Conservation (phyloP, 805 yeast genomes). For the Candida pseudofarinosa region DNA sequence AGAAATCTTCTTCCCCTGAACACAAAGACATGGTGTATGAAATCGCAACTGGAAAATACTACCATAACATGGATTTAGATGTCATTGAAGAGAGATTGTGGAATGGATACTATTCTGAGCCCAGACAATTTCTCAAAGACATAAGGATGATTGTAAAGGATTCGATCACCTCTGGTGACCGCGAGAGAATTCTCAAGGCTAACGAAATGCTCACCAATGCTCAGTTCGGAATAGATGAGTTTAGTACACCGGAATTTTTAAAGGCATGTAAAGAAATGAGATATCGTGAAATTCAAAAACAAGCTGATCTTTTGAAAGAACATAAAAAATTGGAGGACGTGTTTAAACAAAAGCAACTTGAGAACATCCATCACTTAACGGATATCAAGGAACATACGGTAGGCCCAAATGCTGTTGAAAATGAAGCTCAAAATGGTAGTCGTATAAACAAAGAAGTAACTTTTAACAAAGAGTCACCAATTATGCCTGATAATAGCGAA, state of each 20-base stretch:
- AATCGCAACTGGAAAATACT: slow-evolving; percentile 64
- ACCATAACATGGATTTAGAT: slow-evolving; percentile 87
- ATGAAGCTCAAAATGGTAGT: slow-evolving; percentile 2
- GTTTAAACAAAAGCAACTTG: slow-evolving; percentile 12
- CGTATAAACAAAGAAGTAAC: background rate
- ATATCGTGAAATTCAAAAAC: slow-evolving; percentile 58
- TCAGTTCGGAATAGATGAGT: slow-evolving; percentile 91
- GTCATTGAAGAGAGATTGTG: slow-evolving; percentile 91
- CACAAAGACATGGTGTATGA: slow-evolving; percentile 78
- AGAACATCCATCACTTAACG: slow-evolving; percentile 2
- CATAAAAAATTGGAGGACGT: slow-evolving; percentile 26
- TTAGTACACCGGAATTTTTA: slow-evolving; percentile 65
- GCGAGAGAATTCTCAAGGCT: slow-evolving; percentile 77
- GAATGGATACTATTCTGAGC: slow-evolving; percentile 95
- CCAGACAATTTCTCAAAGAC: slow-evolving; percentile 83
- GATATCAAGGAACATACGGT: background rate
- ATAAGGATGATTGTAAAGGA: slow-evolving; percentile 81
- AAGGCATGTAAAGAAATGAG: slow-evolving; percentile 73
- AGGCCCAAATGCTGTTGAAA: background rate
- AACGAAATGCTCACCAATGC: slow-evolving; percentile 96
- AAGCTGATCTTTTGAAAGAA: slow-evolving; percentile 38
- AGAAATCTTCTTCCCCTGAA: slow-evolving; percentile 41
- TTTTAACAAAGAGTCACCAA: background rate
- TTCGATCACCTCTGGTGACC: slow-evolving; percentile 66
- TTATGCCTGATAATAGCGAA: background rate